Evolutionary conservation across 257 asterid genomes (phyloP).

Genomic region (Parsonsia alboflavescens): DNA sequence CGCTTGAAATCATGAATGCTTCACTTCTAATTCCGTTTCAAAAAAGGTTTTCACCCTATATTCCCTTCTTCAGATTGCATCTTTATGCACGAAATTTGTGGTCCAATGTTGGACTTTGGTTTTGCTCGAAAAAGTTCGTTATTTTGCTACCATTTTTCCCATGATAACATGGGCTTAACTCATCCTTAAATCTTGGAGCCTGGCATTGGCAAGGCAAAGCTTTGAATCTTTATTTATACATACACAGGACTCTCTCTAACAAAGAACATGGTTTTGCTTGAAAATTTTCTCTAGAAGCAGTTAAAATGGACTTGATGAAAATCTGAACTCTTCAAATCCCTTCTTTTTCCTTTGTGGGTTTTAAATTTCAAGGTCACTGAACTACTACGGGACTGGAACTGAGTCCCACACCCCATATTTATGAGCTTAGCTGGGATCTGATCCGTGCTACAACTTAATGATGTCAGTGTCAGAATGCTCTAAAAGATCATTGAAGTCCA

Average conservation of each 20-base stretch:
- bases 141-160: neutral
- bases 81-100: neutral
- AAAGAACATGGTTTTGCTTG: neutral
- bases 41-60: neutral
- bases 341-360: neutral
- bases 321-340: neutral
- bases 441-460: neutral
- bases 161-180: neutral
- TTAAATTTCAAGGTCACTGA: neutral
- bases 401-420: neutral
- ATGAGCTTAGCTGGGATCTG: neutral
- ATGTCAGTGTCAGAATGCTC: neutral
- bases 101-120: neutral
- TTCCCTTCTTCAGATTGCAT: neutral
- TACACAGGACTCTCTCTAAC: neutral
- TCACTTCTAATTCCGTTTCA: neutral
- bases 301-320: neutral
- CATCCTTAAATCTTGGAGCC: neutral
- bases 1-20: slow-evolving; percentile 8
- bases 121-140: neutral
- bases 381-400: neutral
- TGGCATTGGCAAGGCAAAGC: neutral
- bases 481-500: neutral
- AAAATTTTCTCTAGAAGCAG: neutral
- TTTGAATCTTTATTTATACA: neutral